Evolutionary conservation across 164 flowering plant species (phyloP), one percentile per base, ranked within the genome.

Genomic region (Hamamelis virginiana): DNA sequence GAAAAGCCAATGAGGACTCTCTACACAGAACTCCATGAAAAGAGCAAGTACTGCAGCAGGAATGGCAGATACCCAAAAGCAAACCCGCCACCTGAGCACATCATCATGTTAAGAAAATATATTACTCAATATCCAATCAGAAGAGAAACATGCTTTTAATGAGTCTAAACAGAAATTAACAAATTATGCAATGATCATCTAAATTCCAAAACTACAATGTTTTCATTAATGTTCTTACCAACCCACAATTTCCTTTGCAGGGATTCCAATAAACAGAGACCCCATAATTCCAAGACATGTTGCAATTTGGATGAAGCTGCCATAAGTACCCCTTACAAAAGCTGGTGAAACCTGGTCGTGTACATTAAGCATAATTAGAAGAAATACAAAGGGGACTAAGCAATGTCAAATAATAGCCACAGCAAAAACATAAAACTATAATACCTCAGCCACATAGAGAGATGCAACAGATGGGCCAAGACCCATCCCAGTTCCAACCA

Each of bases 281-380:
- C 69, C 86, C 84, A 88, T 76, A 57, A 96, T 83, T 67, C 99
- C 99, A 65, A 96, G 86, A 75, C 99, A 93, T 19, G 98, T 91
- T 59, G 98, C 96, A 66, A 96, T 90, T 75, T 96, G 99, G 74
- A 88, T 87, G 72, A 91, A 90, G 80, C 96, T 87, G 60, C 99
- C 98, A 76, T 89, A 93, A 50, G 99, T 96, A 66, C 98, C 99
- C 78, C 99, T 86, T 68, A 96, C 94, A 81, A 63, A 86, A 61
- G 99, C 77, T 66, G 99, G 94, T 62, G 91, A 89, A 53, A 89
- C 75, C 94, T 89, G 69, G 56, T 33, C 18, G 23, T 1, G 47
- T n/a, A 53, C 25, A 46, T 0, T 6, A 21, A 11, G 10, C 43
- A 28, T 38, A 38, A 59, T 28, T n/a, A 59, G 44, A 16, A 11